phyloP scores from a whole-genome alignment of 202 grass and related monocot species.

The Zoysia matrella region DNA sequence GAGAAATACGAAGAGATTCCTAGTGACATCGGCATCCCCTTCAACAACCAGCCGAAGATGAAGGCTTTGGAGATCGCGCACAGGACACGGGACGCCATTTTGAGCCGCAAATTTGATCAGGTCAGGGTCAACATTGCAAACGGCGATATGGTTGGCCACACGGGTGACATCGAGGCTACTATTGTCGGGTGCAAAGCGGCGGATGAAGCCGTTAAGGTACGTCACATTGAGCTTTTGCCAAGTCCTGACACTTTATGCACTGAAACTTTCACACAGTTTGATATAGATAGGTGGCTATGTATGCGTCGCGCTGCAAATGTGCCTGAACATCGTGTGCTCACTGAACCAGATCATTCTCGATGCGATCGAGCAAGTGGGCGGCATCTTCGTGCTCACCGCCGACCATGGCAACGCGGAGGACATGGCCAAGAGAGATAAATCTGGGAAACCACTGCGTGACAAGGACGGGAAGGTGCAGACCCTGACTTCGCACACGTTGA shows the following conservation, averaged over 20 bases:
- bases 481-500: constrained; percentile 69
- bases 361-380: constrained; percentile 56
- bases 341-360: constrained; percentile 55
- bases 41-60: constrained; percentile 68
- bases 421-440: constrained; percentile 74
- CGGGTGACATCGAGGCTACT: constrained; percentile 72
- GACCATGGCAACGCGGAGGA: constrained; percentile 84
- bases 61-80: constrained; percentile 66
- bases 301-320: background rate
- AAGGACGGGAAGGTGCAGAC: constrained; percentile 59
- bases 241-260: background rate
- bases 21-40: constrained; percentile 59
- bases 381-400: constrained; percentile 61
- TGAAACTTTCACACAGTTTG: background rate
- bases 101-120: constrained; percentile 62
- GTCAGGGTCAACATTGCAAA: constrained; percentile 77
- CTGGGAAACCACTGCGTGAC: constrained; percentile 48
- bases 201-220: constrained; percentile 74
- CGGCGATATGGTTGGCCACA: constrained; percentile 80
- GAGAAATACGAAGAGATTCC: constrained; percentile 66
- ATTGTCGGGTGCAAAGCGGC: constrained; percentile 64
- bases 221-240: background rate
- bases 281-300: background rate
- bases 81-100: constrained; percentile 58
- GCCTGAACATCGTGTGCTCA: background rate